A percentile compares a stretch with the other conserved stretches of the same genome.
Evolutionary conservation across 108 stramenopile genomes (phyloP).

Genomic region (Chaetoceros muelleri): DNA sequence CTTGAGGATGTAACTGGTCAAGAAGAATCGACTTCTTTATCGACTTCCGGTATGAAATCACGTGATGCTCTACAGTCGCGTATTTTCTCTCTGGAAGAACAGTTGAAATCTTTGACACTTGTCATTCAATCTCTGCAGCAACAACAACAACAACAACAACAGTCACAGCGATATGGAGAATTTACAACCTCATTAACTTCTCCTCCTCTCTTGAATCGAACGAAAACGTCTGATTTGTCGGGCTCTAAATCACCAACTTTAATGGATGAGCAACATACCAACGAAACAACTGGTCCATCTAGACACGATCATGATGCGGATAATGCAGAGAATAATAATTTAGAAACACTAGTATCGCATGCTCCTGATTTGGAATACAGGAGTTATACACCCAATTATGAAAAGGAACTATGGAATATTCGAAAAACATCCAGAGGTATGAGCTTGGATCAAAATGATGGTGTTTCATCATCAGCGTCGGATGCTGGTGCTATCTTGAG

Average conservation of each 20-base stretch:
- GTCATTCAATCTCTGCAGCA: not conserved
- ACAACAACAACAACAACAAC: not conserved
- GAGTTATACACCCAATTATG: not conserved
- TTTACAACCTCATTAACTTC: no score
- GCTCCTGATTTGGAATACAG: slow-evolving; percentile 3
- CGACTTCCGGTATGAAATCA: not conserved
- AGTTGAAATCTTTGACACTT: not conserved
- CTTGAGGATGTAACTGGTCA: no score
- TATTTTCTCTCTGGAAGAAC: not conserved
- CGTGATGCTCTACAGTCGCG: not conserved
- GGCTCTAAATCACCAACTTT: no score
- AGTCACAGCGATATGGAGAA: no score
- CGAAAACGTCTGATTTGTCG: no score
- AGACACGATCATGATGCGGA: no score
- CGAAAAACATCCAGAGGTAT: not conserved
- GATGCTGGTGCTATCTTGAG: not conserved
- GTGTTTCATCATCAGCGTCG: no score
- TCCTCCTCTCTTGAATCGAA: no score
- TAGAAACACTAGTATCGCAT: not conserved
- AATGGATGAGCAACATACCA: no score
- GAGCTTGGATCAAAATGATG: not conserved
- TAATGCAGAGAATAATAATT: not conserved
- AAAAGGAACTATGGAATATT: not conserved
- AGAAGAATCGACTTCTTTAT: not conserved
- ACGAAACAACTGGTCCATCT: no score